phyloP scores from a whole-genome alignment of 1,139 yeast species.

The Taiozyma sp. region DNA sequence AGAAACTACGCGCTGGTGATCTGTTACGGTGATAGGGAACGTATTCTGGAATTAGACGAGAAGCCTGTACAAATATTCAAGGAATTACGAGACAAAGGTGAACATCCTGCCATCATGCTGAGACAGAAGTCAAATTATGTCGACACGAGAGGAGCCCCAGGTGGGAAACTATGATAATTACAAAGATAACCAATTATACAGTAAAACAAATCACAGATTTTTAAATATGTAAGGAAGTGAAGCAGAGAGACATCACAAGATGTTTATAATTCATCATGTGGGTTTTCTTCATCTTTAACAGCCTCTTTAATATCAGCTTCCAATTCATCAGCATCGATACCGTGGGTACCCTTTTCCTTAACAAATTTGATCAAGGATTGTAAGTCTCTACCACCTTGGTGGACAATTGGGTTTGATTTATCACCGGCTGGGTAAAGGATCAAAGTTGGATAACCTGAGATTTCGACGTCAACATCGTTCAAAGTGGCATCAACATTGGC shows the following conservation, averaged over 20 bases:
- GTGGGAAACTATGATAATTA: slow-evolving; percentile 15
- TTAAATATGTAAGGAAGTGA: background rate
- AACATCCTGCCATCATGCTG: slow-evolving; percentile 91
- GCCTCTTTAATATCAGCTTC: slow-evolving; percentile 27
- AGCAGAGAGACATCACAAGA: background rate
- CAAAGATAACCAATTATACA: background rate
- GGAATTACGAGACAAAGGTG: slow-evolving; percentile 81
- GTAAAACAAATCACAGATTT: background rate
- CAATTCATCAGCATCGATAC: slow-evolving; percentile 46
- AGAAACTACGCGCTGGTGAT: slow-evolving; percentile 84
- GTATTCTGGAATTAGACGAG: slow-evolving; percentile 79
- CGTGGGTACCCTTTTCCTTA: slow-evolving; percentile 56
- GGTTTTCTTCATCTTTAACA: slow-evolving; percentile 6
- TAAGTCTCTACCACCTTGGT: slow-evolving; percentile 69
- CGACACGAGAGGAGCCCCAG: slow-evolving; percentile 12
- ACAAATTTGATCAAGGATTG: slow-evolving; percentile 70
- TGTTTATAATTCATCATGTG: slow-evolving; percentile 20
- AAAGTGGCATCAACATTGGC: slow-evolving; percentile 88
- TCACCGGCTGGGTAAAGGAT: slow-evolving; percentile 91
- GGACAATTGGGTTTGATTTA: slow-evolving; percentile 65
- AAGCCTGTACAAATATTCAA: slow-evolving; percentile 88
- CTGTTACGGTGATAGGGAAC: slow-evolving; percentile 87
- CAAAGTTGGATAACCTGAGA: slow-evolving; percentile 92
- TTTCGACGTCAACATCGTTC: slow-evolving; percentile 81
- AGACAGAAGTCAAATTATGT: slow-evolving; percentile 63